These are phyloP conservation scores for Oxyria digyna DNA, from an alignment of 148 eudicot genomes.

Conservation along the genomic window DNA sequence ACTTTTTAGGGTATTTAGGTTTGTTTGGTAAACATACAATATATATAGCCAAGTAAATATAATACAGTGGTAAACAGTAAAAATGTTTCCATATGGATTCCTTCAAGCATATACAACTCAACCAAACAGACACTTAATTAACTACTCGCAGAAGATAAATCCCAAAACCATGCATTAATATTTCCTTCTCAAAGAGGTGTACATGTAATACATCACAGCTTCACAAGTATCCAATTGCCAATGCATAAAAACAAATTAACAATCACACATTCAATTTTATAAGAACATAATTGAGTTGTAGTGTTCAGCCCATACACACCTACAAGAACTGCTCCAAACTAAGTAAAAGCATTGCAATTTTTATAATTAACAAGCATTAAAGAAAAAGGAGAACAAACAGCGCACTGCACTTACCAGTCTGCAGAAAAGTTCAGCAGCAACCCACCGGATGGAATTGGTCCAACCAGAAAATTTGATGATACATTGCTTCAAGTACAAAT, in stretches of 20 bases:
- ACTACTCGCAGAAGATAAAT: neutral
- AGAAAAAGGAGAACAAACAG: neutral
- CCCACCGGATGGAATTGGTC: conserved; percentile 71
- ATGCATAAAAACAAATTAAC: neutral
- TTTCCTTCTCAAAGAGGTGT: too few relatives aligned
- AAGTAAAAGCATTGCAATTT: neutral
- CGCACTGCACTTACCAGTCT: conserved; percentile 41
- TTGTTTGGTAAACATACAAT: too few relatives aligned
- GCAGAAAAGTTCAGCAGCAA: conserved; percentile 46
- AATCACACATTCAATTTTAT: neutral
- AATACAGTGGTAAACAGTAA: too few relatives aligned
- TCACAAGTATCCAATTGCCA: neutral
- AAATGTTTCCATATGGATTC: too few relatives aligned
- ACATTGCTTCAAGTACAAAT: conserved; percentile 52
- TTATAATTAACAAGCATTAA: neutral
- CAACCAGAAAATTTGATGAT: conserved; percentile 78
- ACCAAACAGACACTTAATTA: conserved; percentile 5
- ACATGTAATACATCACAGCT: too few relatives aligned
- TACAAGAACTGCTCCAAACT: neutral
- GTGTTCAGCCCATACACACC: neutral
- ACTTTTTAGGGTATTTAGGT: neutral
- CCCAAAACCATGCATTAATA: neutral
- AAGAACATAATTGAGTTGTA: too few relatives aligned
- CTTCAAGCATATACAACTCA: neutral
- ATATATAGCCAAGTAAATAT: too few relatives aligned